Conservation (phyloP, 495 filamentous ascomycete genomes). For the Podospora tetraspora region DNA sequence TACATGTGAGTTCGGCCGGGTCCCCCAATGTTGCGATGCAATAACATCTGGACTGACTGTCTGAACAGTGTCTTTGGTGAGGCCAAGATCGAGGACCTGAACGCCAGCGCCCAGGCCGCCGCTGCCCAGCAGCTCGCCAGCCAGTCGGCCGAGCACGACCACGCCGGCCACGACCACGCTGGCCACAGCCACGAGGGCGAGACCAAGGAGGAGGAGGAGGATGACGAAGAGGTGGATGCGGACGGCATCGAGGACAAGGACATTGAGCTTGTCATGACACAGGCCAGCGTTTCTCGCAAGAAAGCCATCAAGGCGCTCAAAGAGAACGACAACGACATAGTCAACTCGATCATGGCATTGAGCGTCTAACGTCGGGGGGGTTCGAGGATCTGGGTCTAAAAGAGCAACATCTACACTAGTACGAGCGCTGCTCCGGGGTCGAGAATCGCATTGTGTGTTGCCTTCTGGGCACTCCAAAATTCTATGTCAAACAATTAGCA, state of each 20-base stretch:
- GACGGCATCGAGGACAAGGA: conserved; percentile 94
- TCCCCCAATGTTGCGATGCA: not conserved
- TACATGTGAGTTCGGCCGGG: conserved; percentile 72
- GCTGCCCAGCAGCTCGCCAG: conserved; percentile 86
- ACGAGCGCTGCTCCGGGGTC: not conserved
- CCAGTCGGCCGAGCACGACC: conserved; percentile 65
- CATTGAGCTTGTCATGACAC: conserved; percentile 97
- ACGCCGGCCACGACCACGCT: conserved; percentile 61
- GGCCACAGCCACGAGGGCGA: conserved; percentile 63
- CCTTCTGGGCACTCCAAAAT: not conserved
- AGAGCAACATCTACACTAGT: not conserved
- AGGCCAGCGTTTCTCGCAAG: conserved; percentile 92
- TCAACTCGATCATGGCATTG: conserved; percentile 99
- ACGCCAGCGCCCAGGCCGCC: conserved; percentile 91
- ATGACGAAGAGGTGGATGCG: conserved; percentile 93
- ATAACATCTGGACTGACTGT: not conserved
- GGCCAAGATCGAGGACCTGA: conserved; percentile 98
- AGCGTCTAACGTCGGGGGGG: conserved; percentile 64
- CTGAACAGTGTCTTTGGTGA: conserved; percentile 89
- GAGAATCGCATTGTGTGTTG: not conserved
- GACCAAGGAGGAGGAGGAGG: conserved; percentile 77
- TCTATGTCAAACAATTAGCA: not conserved
- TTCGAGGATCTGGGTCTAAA: not conserved
- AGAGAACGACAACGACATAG: conserved; percentile 99
- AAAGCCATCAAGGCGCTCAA: conserved; percentile 98